phyloP scores from a whole-genome alignment of 1,284 basidiomycete species.

The Cerioporus squamosus region DNA sequence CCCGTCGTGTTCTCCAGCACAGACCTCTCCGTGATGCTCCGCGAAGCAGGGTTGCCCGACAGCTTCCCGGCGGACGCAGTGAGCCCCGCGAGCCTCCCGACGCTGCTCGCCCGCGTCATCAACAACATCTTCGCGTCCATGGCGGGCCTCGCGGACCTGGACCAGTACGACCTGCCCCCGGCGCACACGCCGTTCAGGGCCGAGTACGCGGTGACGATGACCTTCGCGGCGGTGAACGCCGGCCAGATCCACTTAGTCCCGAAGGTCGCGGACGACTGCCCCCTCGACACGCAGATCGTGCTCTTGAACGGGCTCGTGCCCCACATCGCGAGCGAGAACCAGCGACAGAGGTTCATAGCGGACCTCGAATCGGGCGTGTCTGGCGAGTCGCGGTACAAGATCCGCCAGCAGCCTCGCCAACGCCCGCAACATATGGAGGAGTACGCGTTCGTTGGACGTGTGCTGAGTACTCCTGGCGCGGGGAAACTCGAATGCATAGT shows the following conservation, averaged over 20 bases:
- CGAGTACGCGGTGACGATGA: slow-evolving; percentile 10
- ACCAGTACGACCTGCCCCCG: neutral
- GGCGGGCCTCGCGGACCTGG: neutral
- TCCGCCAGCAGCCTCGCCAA: neutral
- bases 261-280: slow-evolving; percentile 14
- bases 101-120: slow-evolving; percentile 21
- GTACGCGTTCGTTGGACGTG: slow-evolving; percentile 19
- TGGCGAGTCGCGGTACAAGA: neutral
- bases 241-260: slow-evolving; percentile 1
- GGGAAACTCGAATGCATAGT: neutral
- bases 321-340: neutral
- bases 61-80: slow-evolving; percentile 25
- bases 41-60: slow-evolving; percentile 29
- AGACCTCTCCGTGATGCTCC: slow-evolving; percentile 37
- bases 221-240: slow-evolving; percentile 7
- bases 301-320: slow-evolving; percentile 13
- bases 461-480: neutral
- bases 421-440: neutral
- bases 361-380: neutral
- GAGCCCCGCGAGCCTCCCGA: slow-evolving; percentile 6
- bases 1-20: slow-evolving; percentile 20
- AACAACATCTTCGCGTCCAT: slow-evolving; percentile 19
- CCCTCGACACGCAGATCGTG: slow-evolving; percentile 20
- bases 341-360: neutral
- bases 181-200: neutral